Evolutionary conservation across 208 protist species (phyloP), one percentile per base, ranked within the genome.

Genomic region (Acanthamoeba polyphaga): DNA sequence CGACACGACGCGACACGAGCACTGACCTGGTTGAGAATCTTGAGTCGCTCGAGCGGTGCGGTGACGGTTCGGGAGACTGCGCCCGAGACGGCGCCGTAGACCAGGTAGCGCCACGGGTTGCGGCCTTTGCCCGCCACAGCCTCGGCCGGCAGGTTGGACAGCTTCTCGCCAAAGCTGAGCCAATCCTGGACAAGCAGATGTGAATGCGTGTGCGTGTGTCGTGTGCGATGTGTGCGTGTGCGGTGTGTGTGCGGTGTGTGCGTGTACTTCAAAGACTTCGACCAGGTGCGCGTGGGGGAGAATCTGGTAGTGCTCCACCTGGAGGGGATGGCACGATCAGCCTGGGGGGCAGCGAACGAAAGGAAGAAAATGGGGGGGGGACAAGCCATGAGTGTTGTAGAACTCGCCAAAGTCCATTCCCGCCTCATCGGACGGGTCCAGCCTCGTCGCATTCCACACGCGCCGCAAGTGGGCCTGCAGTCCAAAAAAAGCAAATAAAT

Each of bases 1-100:
- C 53, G 53, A 4, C 4, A 12, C 4, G 51, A 55, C 51, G 3
- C 7, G 4, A 68, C 13, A n/a, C 24, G 62, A 32, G 62, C 53
- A 15, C 5, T 58, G 9, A 19, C 76, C 76, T 85, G 76, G n/a
- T 85, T 85, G 19, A 85, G 19, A 15, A 85, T 85, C 49, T 85
- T 85, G 27, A 99, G 96, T 27, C 98, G 97, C 94, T 99, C 99
- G 8, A 97, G 97, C 5, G 99, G 99, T 0, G 98, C 98, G 84
- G 99, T 99, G 24, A 98, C 95, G 7, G 98, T 99, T 68, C 99
- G 98, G 92, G 98, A 98, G 68, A 99, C 97, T 2, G 98, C 98
- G 5, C 99, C 99, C 78, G 98, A 97, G 29, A 99, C 97, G 29
- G 98, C 99, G 53, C 99, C 99, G 32, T 98, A 98, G 15, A 97